phyloP scores from a whole-genome alignment of 495 filamentous ascomycete genomes.

The Penicillium antarcticum region DNA sequence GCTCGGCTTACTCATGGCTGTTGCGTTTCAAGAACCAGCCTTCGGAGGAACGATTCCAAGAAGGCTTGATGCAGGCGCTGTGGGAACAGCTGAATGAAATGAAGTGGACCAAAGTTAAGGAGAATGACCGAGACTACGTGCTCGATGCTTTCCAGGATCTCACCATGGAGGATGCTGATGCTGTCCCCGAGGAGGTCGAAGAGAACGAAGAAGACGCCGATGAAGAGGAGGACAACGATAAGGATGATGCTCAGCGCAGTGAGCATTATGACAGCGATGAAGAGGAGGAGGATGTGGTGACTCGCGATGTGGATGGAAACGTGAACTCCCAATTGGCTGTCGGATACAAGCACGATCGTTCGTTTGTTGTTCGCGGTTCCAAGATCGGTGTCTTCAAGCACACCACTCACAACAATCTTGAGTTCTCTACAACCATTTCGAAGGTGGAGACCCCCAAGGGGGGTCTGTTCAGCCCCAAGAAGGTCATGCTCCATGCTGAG shows the following conservation, averaged over 20 bases:
- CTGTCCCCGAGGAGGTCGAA: slow-evolving; percentile 56
- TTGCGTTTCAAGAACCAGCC: slow-evolving; percentile 83
- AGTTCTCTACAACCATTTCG: slow-evolving; percentile 97
- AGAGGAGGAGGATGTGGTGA: slow-evolving; percentile 79
- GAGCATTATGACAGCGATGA: slow-evolving; percentile 92
- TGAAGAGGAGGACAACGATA: slow-evolving; percentile 58
- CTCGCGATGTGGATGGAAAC: slow-evolving; percentile 70
- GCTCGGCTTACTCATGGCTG: slow-evolving; percentile 93
- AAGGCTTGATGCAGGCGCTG: slow-evolving; percentile 88
- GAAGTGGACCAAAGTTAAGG: slow-evolving; percentile 91
- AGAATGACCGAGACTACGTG: slow-evolving; percentile 90
- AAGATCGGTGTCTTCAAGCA: slow-evolving; percentile 99
- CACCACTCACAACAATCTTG: slow-evolving; percentile 83
- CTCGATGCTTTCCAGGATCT: slow-evolving; percentile 94
- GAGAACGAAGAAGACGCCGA: slow-evolving; percentile 62
- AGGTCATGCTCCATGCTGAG: slow-evolving; percentile 96
- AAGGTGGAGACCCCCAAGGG: slow-evolving; percentile 90
- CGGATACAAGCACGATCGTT: slow-evolving; percentile 95
- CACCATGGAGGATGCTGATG: slow-evolving; percentile 76
- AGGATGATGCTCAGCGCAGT: slow-evolving; percentile 61
- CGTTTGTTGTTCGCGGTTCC: slow-evolving; percentile 92
- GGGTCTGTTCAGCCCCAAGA: slow-evolving; percentile 87
- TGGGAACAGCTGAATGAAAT: slow-evolving; percentile 96
- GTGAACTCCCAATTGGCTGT: slow-evolving; percentile 96
- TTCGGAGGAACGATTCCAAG: slow-evolving; percentile 82